Evolutionary conservation across 2,329 filamentous ascomycete species (phyloP).

Genomic region (Verruconis gallopava): DNA sequence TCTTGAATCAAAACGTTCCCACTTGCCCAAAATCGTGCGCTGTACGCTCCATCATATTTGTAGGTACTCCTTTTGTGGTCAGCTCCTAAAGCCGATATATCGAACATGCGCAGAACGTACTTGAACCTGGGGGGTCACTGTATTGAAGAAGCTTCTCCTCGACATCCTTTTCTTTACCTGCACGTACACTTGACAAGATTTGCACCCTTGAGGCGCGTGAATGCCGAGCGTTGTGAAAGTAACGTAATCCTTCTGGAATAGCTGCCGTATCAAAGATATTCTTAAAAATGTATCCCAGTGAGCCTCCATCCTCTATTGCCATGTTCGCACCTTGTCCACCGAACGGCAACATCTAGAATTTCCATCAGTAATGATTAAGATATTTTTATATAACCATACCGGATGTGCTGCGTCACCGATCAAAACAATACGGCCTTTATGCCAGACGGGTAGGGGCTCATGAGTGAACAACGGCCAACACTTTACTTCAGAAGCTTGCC

Average conservation of each 20-base stretch:
- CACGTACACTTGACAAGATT: conserved; percentile 1
- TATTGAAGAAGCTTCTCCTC: neutral
- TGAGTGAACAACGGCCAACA: neutral
- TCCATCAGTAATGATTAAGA: too few relatives aligned
- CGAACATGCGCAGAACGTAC: neutral
- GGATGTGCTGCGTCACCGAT: conserved; percentile 6
- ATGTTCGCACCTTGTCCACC: conserved; percentile 1
- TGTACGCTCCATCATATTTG: neutral
- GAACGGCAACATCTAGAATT: neutral
- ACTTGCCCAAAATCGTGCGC: neutral
- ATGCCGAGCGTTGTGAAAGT: neutral
- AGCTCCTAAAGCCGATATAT: conserved; percentile 1
- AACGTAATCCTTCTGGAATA: neutral
- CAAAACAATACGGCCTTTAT: neutral
- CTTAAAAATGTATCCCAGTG: conserved; percentile 1
- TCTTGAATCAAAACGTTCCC: too few relatives aligned
- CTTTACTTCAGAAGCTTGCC: conserved; percentile 3
- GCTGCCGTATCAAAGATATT: neutral
- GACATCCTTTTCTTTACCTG: neutral
- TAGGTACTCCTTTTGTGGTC: neutral
- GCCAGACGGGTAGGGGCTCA: neutral
- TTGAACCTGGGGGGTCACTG: neutral
- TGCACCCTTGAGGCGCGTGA: conserved; percentile 1
- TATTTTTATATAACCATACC: neutral
- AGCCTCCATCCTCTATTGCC: conserved; percentile 2